Base-by-base conservation (phyloP, 129 eudicot species). In the Flaveria linearis region DNA sequence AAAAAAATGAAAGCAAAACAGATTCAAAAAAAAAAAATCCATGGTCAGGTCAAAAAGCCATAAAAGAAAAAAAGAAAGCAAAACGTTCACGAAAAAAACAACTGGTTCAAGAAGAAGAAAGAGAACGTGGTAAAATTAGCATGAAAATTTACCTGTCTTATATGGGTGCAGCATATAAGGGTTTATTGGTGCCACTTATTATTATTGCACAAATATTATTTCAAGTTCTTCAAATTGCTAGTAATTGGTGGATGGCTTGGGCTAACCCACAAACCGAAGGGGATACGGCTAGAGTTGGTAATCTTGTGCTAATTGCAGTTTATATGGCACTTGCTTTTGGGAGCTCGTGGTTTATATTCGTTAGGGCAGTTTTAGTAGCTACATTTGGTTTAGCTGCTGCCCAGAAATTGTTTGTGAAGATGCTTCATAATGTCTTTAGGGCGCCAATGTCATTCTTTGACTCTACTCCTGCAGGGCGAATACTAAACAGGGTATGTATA, bases 201-300 rank as follows among this genome's bases (percentile, higher is more conserved):
- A 84, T 93, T 71, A 76, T 93, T 6, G 90, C 98, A 3, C 98
- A 93, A 76, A 80, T 87, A 0, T 65, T 87, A 62, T 91, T 91
- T 83, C 97, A 91, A 77, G 83, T 83, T 78, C 91, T 94, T 76
- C 97, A 94, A 69, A 94, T 94, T 62, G 96, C 96, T 64, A 94
- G 98, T 76, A 91, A 82, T 77, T 94, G 93, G 96, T 94, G 98
- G 98, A 91, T 94, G 97, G 98, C 98, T 66, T 93, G 98, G 98
- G 98, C 98, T 53, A 93, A 88, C 76, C 98, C 98, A 14, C 97
- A 90, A 81, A 88, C 97, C 0, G 82, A 82, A 61, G 98, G 91
- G 52, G 93, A 79, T 70, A 71, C 82, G 10, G 91, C 96, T 10
- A 79, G 78, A 65, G 86, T 91, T 53, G 86, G 83, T 70, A 91